Evolutionary conservation across 163 green algal genomes (phyloP).

Genomic region (Coccomyxa subellipsoidea): DNA sequence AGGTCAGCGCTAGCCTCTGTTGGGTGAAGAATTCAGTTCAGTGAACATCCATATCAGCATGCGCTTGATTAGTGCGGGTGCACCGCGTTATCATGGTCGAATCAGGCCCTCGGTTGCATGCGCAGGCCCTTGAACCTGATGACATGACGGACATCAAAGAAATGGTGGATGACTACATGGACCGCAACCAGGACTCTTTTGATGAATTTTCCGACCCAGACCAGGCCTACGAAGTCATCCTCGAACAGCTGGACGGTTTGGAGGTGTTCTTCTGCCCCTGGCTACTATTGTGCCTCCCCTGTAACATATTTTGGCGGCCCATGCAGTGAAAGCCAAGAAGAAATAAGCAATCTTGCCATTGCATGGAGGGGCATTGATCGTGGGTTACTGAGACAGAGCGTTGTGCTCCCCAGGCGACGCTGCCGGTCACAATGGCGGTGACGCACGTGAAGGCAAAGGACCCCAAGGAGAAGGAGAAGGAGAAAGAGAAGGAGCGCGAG

Average conservation of each 20-base stretch:
- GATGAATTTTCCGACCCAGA: conserved; percentile 74
- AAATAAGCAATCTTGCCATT: too few species aligned
- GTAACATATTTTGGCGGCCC: too few species aligned
- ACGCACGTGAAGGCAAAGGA: conserved; percentile 40
- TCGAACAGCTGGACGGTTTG: conserved; percentile 77
- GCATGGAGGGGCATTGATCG: too few species aligned
- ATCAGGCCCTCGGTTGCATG: too few species aligned
- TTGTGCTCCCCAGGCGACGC: conserved; percentile 11
- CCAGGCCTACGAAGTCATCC: conserved; percentile 52
- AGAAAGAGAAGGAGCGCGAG: conserved; percentile 62
- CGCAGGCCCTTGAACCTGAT: conserved; percentile 58
- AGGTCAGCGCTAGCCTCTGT: too few species aligned
- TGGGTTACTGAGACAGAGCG: too few species aligned
- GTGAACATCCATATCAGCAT: too few species aligned
- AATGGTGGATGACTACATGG: conserved; percentile 84
- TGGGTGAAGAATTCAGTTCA: too few species aligned
- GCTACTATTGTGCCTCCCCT: too few species aligned
- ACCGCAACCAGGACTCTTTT: conserved; percentile 71
- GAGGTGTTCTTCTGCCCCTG: conserved; percentile 28
- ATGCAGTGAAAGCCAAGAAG: too few species aligned
- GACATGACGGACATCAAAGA: conserved; percentile 53
- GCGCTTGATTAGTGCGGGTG: too few species aligned
- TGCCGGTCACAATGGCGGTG: conserved; percentile 14
- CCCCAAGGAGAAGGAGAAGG: conserved; percentile 51
- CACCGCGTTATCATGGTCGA: too few species aligned